Conservation (phyloP, 345 rosid genomes). For the Nephelium lappaceum region DNA sequence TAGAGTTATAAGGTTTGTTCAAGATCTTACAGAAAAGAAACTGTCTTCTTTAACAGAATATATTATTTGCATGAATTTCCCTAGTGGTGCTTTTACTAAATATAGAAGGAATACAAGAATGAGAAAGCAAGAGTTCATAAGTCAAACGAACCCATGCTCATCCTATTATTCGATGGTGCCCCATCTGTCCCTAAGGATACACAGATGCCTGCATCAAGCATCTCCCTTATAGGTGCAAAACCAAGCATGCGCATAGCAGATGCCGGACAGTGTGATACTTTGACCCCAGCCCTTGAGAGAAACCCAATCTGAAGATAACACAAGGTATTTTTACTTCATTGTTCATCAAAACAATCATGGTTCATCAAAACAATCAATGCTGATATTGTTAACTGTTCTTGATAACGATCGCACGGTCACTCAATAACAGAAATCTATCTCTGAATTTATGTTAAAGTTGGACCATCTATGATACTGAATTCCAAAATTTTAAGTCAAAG, state of each 20-base stretch:
- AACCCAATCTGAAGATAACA: slow-evolving; percentile 49
- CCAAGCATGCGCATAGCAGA: slow-evolving; percentile 84
- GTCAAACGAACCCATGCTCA: slow-evolving; percentile 64
- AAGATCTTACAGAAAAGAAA: background rate
- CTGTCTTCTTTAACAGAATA: background rate
- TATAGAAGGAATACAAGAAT: slow-evolving; percentile 1
- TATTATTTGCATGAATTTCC: background rate
- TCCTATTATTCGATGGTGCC: slow-evolving; percentile 79
- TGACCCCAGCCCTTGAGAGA: slow-evolving; percentile 63
- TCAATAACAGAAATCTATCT: background rate
- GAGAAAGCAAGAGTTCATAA: slow-evolving; percentile 17
- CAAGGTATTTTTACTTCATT: background rate
- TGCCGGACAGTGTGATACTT: slow-evolving; percentile 79
- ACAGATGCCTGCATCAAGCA: slow-evolving; percentile 62
- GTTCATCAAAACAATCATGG: slow-evolving; percentile 6
- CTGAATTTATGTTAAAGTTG: background rate
- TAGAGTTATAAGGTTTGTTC: background rate
- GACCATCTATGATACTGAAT: background rate
- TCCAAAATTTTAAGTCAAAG: slow-evolving; percentile 9
- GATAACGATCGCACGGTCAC: slow-evolving; percentile 4
- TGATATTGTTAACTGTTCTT: background rate
- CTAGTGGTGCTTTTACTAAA: background rate
- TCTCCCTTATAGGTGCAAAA: slow-evolving; percentile 63
- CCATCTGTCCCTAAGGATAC: slow-evolving; percentile 87
- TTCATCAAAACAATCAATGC: slow-evolving; percentile 3